These are phyloP conservation scores for Sporothrix pseudoabietina DNA, from an alignment of 2,329 filamentous ascomycete species.

Conservation along the genomic window DNA sequence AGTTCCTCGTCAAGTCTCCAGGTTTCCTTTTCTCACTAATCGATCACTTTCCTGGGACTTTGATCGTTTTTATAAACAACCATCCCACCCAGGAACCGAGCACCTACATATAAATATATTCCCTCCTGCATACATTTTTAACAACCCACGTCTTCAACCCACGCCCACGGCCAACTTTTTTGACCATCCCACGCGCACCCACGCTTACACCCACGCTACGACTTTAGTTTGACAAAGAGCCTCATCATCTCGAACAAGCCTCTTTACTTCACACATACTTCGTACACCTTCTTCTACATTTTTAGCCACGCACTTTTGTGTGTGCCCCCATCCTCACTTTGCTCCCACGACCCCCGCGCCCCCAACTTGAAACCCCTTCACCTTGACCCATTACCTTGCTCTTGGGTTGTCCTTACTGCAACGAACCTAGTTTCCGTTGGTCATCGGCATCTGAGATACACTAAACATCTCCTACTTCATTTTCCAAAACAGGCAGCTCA, in stretches of 20 bases:
- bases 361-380: slow-evolving; percentile 13
- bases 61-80: slow-evolving; percentile 19
- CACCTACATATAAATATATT: slow-evolving; percentile 27
- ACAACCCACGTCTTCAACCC: slow-evolving; percentile 28
- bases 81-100: slow-evolving; percentile 29
- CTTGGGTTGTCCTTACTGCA: background rate
- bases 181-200: slow-evolving; percentile 32
- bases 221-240: slow-evolving; percentile 29
- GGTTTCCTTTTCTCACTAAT: background rate
- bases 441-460: slow-evolving; percentile 13
- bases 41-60: background rate
- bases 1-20: background rate
- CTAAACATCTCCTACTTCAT: slow-evolving; percentile 31
- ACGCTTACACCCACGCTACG: slow-evolving; percentile 33
- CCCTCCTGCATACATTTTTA: slow-evolving; percentile 22
- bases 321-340: slow-evolving; percentile 26
- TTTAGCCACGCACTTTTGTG: background rate
- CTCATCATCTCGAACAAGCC: slow-evolving; percentile 28
- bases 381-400: background rate
- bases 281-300: background rate
- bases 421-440: slow-evolving; percentile 19
- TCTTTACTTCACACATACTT: slow-evolving; percentile 15
- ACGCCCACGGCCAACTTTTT: slow-evolving; percentile 26
- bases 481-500: slow-evolving; percentile 9
- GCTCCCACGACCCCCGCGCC: slow-evolving; percentile 36